A percentile compares a stretch with the other conserved stretches of the same genome.
phyloP scores from a whole-genome alignment of 2,329 filamentous ascomycete genomes.

The Triangularia verruculosa region DNA sequence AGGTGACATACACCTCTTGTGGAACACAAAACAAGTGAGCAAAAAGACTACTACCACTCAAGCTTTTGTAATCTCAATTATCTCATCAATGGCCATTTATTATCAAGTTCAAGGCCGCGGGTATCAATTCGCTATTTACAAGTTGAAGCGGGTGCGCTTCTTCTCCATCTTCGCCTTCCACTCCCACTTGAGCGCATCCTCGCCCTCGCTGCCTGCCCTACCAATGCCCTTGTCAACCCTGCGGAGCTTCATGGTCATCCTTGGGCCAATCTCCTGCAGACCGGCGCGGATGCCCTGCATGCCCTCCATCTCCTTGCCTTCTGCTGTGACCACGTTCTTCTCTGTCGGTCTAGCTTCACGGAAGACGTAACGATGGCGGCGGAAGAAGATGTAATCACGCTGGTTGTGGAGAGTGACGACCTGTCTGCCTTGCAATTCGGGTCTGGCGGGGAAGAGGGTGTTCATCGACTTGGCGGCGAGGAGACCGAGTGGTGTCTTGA shows the following conservation, averaged over 20 bases:
- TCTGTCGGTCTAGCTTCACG: slow-evolving; percentile 83
- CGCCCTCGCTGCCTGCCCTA: slow-evolving; percentile 62
- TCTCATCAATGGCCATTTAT: background rate
- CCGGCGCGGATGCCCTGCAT: slow-evolving; percentile 83
- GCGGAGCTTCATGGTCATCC: slow-evolving; percentile 74
- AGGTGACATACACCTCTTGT: too few species aligned
- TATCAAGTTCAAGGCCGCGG: slow-evolving; percentile 1
- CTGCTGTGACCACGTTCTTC: slow-evolving; percentile 76
- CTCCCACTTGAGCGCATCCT: slow-evolving; percentile 83
- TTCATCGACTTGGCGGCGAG: slow-evolving; percentile 84
- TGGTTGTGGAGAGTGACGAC: slow-evolving; percentile 93
- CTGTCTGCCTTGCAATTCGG: slow-evolving; percentile 81
- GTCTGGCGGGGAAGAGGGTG: slow-evolving; percentile 72
- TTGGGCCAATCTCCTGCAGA: slow-evolving; percentile 82
- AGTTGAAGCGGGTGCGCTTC: slow-evolving; percentile 85
- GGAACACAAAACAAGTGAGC: too few species aligned
- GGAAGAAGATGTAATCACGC: slow-evolving; percentile 88
- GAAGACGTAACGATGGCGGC: slow-evolving; percentile 89
- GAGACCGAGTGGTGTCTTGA: slow-evolving; percentile 87
- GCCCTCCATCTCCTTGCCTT: slow-evolving; percentile 80
- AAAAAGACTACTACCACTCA: too few species aligned
- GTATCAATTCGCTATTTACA: slow-evolving; percentile 49
- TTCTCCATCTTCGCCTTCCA: slow-evolving; percentile 98
- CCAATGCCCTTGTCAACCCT: slow-evolving; percentile 87
- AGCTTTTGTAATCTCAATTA: background rate